Conservation (phyloP, 2,329 filamentous ascomycete genomes). For the Penicillium glabrum region DNA sequence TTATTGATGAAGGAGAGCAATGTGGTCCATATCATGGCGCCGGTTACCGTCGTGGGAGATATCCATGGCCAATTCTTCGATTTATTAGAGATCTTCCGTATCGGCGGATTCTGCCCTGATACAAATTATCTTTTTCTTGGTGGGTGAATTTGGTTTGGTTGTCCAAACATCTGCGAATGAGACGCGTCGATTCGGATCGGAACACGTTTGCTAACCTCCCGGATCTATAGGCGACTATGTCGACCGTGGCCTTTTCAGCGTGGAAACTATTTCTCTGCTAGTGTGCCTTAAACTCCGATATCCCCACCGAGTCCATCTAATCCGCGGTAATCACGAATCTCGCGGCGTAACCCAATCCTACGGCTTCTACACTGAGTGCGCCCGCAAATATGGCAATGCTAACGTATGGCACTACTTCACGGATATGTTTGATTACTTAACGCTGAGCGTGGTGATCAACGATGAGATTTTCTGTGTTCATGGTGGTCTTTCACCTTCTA, state of each 20-base stretch:
- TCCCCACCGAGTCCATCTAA: slow-evolving; percentile 90
- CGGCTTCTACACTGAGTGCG: slow-evolving; percentile 98
- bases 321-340: slow-evolving; percentile 97
- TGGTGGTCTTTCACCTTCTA: slow-evolving; percentile 83
- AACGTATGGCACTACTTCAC: slow-evolving; percentile 99
- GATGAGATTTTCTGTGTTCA: slow-evolving; percentile 99
- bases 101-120: slow-evolving; percentile 94
- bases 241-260: slow-evolving; percentile 96
- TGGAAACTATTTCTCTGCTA: slow-evolving; percentile 96
- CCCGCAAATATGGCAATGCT: slow-evolving; percentile 95
- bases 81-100: slow-evolving; percentile 98
- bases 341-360: slow-evolving; percentile 98
- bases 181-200: neutral
- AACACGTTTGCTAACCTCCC: slow-evolving; percentile 2
- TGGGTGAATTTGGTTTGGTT: slow-evolving; percentile 39
- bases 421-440: slow-evolving; percentile 99
- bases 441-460: slow-evolving; percentile 94
- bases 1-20: slow-evolving; percentile 99
- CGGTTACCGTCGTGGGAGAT: slow-evolving; percentile 95
- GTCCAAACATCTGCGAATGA: neutral
- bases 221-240: slow-evolving; percentile 81
- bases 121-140: slow-evolving; percentile 98
- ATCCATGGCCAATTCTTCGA: slow-evolving; percentile 99
- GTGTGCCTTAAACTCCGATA: slow-evolving; percentile 97
- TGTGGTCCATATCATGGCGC: slow-evolving; percentile 93